Conservation (phyloP, 2,329 filamentous ascomycete genomes). For the Claviceps pusilla region DNA sequence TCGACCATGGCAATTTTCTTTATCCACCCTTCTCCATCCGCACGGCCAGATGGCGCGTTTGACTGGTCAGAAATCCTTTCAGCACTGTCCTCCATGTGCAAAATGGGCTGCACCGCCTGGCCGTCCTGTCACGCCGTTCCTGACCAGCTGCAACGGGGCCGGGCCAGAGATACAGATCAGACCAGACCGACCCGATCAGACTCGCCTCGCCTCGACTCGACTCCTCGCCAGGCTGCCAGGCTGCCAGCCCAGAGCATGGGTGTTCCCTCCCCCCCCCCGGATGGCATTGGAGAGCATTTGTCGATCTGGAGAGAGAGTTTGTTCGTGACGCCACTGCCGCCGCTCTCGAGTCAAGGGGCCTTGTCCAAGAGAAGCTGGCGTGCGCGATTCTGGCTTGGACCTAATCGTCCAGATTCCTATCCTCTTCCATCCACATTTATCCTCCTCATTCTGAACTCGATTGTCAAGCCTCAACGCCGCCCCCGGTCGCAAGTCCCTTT, state of each 20-base stretch:
- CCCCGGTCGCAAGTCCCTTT: not conserved
- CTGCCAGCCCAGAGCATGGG: not conserved
- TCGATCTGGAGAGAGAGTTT: too few relatives aligned
- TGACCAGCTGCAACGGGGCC: not conserved
- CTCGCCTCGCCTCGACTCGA: not conserved
- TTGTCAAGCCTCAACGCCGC: not conserved
- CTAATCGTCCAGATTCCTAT: not conserved
- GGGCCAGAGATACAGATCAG: not conserved
- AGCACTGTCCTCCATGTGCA: not conserved
- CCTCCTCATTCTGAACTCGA: not conserved
- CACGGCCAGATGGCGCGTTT: not conserved
- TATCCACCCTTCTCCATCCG: not conserved
- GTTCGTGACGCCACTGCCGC: slow-evolving; percentile 1
- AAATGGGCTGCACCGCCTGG: not conserved
- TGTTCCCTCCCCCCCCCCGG: not conserved
- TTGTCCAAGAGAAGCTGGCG: not conserved
- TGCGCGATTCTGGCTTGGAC: not conserved
- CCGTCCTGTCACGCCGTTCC: not conserved
- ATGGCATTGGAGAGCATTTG: not conserved
- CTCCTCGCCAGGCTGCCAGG: not conserved
- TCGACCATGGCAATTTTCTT: not conserved
- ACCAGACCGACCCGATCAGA: not conserved
- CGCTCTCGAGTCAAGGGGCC: not conserved
- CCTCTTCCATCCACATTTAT: not conserved
- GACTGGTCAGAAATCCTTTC: not conserved